Conservation (phyloP, 306 rosid genomes). For the Vigna unguiculata region DNA sequence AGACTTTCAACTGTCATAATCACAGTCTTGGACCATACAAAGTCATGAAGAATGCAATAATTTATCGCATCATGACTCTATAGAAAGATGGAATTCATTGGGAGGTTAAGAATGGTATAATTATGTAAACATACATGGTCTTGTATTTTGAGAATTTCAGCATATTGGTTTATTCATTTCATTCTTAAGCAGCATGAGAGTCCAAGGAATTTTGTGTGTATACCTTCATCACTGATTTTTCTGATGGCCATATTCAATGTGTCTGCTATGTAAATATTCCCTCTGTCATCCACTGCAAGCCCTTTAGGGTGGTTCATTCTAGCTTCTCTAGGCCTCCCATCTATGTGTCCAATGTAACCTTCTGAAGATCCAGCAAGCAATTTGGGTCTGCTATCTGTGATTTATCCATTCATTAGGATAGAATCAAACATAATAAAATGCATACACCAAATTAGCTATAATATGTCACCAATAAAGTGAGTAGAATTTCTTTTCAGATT, state of each 20-base stretch:
- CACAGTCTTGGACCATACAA: neutral
- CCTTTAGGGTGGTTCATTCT: conserved; percentile 97
- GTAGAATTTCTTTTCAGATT: neutral
- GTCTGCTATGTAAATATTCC: conserved; percentile 94
- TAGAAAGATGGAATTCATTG: neutral
- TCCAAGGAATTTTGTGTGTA: conserved; percentile 13
- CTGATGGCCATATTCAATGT: conserved; percentile 96
- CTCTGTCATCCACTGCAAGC: conserved; percentile 77
- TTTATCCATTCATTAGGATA: conserved; percentile 49
- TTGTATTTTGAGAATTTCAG: conserved; percentile 9
- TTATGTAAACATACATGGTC: neutral
- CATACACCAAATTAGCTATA: conserved; percentile 1
- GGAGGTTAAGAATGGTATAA: neutral
- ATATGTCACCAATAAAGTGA: neutral
- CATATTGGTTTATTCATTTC: conserved; percentile 18
- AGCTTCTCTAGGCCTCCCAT: conserved; percentile 91
- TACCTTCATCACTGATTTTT: conserved; percentile 90
- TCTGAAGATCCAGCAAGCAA: conserved; percentile 90
- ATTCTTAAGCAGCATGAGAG: conserved; percentile 16
- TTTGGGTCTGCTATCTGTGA: conserved; percentile 88
- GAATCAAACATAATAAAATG: conserved; percentile 21
- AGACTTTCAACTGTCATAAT: too few species aligned
- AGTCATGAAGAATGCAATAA: neutral
- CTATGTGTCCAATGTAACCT: conserved; percentile 90
- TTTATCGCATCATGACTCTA: neutral